These are phyloP conservation scores for Mortierella claussenii DNA, from an alignment of 192 early-diverging fungal genomes.

Conservation along the genomic window DNA sequence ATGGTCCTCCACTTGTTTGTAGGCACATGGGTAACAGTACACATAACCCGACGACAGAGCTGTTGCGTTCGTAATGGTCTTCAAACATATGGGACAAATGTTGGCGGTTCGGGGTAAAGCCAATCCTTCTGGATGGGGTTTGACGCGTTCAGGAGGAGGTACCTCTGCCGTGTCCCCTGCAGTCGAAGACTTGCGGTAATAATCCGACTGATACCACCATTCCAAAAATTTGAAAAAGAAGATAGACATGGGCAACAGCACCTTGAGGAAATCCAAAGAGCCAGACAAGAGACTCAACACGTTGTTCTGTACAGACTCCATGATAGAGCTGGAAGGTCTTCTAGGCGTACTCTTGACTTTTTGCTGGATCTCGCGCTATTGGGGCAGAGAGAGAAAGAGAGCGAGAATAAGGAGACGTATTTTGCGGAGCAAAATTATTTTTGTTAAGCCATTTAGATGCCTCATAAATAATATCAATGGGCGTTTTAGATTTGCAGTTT, in stretches of 20 bases:
- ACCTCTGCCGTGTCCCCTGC: slow-evolving; percentile 63
- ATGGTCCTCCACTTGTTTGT: slow-evolving; percentile 76
- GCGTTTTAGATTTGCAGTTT: background rate
- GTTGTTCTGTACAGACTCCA: slow-evolving; percentile 36
- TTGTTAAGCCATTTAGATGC: background rate
- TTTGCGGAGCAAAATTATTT: background rate
- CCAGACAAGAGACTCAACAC: slow-evolving; percentile 57
- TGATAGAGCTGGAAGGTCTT: slow-evolving; percentile 21
- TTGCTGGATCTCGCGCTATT: slow-evolving; percentile 51
- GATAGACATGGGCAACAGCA: slow-evolving; percentile 86
- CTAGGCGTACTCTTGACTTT: slow-evolving; percentile 47
- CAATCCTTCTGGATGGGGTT: slow-evolving; percentile 81
- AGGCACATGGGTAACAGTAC: slow-evolving; percentile 93
- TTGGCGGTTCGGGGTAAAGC: slow-evolving; percentile 75
- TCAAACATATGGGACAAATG: slow-evolving; percentile 84
- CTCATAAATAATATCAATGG: background rate
- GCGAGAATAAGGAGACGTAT: too few relatives aligned
- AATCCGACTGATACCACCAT: slow-evolving; percentile 95
- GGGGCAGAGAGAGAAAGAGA: too few relatives aligned
- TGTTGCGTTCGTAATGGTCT: slow-evolving; percentile 84
- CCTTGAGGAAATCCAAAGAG: slow-evolving; percentile 78
- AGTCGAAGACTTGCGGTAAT: slow-evolving; percentile 64
- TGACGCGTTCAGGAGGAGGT: slow-evolving; percentile 77
- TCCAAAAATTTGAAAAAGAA: slow-evolving; percentile 96
- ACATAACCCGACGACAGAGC: slow-evolving; percentile 90